A percentile compares a stretch with the other conserved stretches of the same genome.
These are phyloP conservation scores for Phytophthora pistaciae DNA, from an alignment of 352 stramenopile genomes.

Conservation along the genomic window DNA sequence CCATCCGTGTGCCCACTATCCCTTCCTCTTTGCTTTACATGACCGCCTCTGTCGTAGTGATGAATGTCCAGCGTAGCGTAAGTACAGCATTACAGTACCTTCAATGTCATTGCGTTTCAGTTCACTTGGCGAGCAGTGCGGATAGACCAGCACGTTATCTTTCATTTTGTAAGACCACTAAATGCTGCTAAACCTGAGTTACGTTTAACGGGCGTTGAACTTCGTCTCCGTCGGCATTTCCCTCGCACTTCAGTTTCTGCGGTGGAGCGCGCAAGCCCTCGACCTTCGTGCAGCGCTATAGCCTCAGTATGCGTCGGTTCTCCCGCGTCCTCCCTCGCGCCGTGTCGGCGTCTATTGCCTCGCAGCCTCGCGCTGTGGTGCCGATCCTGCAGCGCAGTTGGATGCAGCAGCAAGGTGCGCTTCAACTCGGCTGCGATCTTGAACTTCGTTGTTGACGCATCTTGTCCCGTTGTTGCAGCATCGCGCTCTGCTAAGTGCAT, in stretches of 20 bases:
- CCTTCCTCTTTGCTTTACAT: not conserved
- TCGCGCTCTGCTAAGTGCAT: slow-evolving; percentile 1
- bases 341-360: slow-evolving; percentile 3
- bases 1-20: not conserved
- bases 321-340: slow-evolving; percentile 33
- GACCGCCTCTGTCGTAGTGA: not conserved
- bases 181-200: not conserved
- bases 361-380: slow-evolving; percentile 16
- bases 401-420: slow-evolving; percentile 34
- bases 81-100: not conserved
- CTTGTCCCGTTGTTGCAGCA: slow-evolving; percentile 11
- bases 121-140: not conserved
- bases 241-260: slow-evolving; percentile 31
- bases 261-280: slow-evolving; percentile 18
- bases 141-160: not conserved
- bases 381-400: slow-evolving; percentile 24
- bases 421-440: slow-evolving; percentile 9
- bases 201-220: slow-evolving; percentile 25
- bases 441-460: slow-evolving; percentile 8
- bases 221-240: slow-evolving; percentile 21
- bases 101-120: not conserved
- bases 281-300: not conserved
- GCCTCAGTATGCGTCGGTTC: slow-evolving; percentile 26
- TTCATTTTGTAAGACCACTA: not conserved
- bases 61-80: not conserved